phyloP scores from a whole-genome alignment of 2,329 filamentous ascomycete species.

The Pseudocercospora fuligena region DNA sequence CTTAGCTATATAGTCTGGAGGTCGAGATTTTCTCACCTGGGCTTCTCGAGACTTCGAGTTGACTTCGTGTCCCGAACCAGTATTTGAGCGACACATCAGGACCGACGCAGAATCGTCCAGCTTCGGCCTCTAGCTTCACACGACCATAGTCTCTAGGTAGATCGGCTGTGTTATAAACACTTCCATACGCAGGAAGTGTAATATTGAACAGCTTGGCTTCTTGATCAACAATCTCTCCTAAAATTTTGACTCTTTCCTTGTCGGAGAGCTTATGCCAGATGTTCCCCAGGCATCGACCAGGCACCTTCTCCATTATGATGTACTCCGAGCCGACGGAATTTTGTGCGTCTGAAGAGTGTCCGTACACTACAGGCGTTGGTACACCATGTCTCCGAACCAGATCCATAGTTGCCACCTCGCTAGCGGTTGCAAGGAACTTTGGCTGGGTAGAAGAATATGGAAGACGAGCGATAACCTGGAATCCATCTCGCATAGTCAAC shows the following conservation, averaged over 20 bases:
- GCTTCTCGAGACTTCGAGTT: no score
- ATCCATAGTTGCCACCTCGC: constrained; percentile 39
- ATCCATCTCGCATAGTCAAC: constrained; percentile 31
- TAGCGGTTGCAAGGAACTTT: constrained; percentile 29
- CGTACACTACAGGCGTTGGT: constrained; percentile 23
- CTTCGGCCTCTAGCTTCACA: no score
- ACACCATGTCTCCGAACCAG: constrained; percentile 28
- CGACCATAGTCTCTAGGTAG: constrained; percentile 22
- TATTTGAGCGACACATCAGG: no score
- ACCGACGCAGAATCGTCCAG: no score
- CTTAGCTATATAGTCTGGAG: no score
- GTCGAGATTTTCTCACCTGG: no score
- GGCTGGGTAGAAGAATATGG: constrained; percentile 32
- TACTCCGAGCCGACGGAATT: constrained; percentile 33
- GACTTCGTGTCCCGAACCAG: no score
- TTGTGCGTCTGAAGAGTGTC: background rate
- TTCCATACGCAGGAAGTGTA: constrained; percentile 38
- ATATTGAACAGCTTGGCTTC: constrained; percentile 39
- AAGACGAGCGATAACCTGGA: constrained; percentile 34
- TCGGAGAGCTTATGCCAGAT: constrained; percentile 33
- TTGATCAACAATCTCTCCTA: constrained; percentile 36
- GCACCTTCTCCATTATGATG: constrained; percentile 34
- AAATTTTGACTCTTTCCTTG: constrained; percentile 29
- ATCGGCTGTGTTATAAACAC: constrained; percentile 40
- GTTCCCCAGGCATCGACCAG: constrained; percentile 27